phyloP scores from a whole-genome alignment of 352 stramenopile genomes.

The Pythium folliculosum region DNA sequence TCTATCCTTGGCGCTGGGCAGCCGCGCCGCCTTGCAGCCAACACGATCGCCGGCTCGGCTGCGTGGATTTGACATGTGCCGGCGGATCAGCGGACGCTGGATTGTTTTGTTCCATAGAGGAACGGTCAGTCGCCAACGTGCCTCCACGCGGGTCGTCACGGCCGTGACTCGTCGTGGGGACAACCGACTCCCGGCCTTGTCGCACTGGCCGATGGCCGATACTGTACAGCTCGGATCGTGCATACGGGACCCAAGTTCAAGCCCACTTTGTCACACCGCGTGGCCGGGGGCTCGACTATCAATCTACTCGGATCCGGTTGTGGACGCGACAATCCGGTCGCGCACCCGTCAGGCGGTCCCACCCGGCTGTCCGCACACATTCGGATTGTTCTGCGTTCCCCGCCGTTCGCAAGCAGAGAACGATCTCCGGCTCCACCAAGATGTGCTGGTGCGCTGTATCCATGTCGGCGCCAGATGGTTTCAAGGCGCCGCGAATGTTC shows the following conservation, averaged over 20 bases:
- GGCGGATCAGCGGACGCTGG: background rate
- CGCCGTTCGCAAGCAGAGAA: background rate
- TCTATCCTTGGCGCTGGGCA: background rate
- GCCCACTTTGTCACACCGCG: no score
- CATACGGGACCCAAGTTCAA: background rate
- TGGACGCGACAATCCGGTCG: constrained; percentile 7
- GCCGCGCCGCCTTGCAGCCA: no score
- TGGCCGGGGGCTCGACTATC: background rate
- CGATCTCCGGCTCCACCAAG: constrained; percentile 22
- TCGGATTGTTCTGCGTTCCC: constrained; percentile 6
- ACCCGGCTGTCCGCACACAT: constrained; percentile 3
- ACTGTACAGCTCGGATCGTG: no score
- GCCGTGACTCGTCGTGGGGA: background rate
- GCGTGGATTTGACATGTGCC: background rate
- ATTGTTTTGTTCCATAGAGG: background rate
- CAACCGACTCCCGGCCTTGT: background rate
- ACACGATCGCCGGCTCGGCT: no score
- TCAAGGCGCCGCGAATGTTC: background rate
- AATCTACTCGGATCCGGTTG: constrained; percentile 15
- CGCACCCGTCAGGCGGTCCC: constrained; percentile 11
- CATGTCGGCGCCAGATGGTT: constrained; percentile 9
- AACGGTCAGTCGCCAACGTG: constrained; percentile 1
- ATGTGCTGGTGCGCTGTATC: constrained; percentile 16
- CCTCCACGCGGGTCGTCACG: background rate
- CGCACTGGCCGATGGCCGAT: background rate